Base-by-base conservation (phyloP, 805 yeast genomes). In the Teunomyces atbi region DNA sequence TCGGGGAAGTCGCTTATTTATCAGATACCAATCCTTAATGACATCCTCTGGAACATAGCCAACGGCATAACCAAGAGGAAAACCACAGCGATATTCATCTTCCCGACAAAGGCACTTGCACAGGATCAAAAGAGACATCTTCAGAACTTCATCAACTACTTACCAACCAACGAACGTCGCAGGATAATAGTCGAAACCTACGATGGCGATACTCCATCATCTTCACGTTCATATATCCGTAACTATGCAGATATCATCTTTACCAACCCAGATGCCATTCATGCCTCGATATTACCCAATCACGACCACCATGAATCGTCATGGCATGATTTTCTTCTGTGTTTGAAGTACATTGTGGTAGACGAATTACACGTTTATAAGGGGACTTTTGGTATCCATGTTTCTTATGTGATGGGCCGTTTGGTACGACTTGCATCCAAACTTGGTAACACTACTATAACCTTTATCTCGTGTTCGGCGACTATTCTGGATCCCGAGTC, bases 21-120 rank as follows among this genome's bases (percentile, higher is more conserved):
- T 58, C 99, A 94, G 63, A 65, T 90, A 1, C 96, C 98, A 0
- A 87, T 92, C 2, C 61, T 91, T 7, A 70, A 74, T 42, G 74
- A 63, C 33, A 67, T 72, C 8, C 49, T 72, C 10, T 62, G 68
- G 64, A 66, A 69, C 68, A 42, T 65, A 5, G 56, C 60, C 28
- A 43, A 53, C 75, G 43, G 72, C 61, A 36, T 67, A 68, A 8
- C 68, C 67, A 45, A 51, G 5, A 43, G 70, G n/a, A 23, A 50
- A 0, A 56, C 78, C 4, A 87, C 96, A 0, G 86, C 96, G 7
- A 73, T 95, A 72, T 90, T 86, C 56, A 83, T 94, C 10, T 94
- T 94, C 57, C 99, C 99, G 2, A 94, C 99, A 0, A 94, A 94
- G 60, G 99, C 99, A 0, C 71, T 94, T 43, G 98, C 99, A 0